These are phyloP conservation scores for Kuraishia cidri DNA, from an alignment of 805 yeast genomes.

Conservation along the genomic window DNA sequence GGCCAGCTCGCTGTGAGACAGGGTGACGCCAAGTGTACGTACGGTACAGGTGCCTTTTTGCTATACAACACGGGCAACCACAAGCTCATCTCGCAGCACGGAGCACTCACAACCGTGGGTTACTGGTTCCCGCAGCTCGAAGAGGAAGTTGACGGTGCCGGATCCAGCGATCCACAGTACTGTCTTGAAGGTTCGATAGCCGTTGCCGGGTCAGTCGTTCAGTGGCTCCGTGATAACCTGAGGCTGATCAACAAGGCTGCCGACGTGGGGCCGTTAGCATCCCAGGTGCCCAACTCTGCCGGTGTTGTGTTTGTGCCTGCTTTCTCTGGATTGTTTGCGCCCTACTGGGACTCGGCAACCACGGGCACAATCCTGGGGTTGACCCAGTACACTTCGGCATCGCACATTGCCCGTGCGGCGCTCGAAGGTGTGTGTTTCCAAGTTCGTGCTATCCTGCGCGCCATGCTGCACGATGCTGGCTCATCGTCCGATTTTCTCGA, in stretches of 20 bases:
- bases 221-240: constrained; percentile 90
- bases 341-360: constrained; percentile 91
- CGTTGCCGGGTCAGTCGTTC: constrained; percentile 90
- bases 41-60: constrained; percentile 93
- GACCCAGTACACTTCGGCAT: constrained; percentile 86
- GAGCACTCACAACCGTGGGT: constrained; percentile 84
- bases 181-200: constrained; percentile 96
- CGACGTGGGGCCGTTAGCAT: constrained; percentile 87
- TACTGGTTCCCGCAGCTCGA: constrained; percentile 77
- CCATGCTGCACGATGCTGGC: constrained; percentile 83
- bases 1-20: constrained; percentile 82
- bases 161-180: constrained; percentile 55
- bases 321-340: constrained; percentile 88
- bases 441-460: constrained; percentile 81
- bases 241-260: constrained; percentile 72
- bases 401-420: constrained; percentile 91
- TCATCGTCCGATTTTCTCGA: constrained; percentile 50
- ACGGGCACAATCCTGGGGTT: constrained; percentile 91
- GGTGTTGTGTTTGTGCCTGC: constrained; percentile 96
- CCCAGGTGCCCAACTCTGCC: constrained; percentile 71
- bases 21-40: constrained; percentile 91
- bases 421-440: constrained; percentile 94
- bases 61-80: constrained; percentile 77
- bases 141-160: constrained; percentile 23
- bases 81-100: constrained; percentile 66